Evolutionary conservation across 177 flowering plant genomes (phyloP).

Genomic region (Vitis hybrid): DNA sequence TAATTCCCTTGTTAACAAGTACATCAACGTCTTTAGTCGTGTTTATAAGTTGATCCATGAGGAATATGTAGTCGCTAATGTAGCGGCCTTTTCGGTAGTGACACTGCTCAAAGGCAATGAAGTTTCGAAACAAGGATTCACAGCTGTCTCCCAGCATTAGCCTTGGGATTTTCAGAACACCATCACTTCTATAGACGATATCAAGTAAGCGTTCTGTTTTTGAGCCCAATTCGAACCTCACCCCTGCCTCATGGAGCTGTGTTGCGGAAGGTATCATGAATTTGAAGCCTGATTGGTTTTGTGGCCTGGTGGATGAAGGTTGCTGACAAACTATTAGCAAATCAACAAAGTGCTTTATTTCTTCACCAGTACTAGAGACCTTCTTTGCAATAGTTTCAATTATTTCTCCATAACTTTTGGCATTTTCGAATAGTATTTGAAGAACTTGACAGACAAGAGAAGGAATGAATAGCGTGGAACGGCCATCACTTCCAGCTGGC

Average conservation of each 20-base stretch:
- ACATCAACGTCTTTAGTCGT: too few relatives aligned
- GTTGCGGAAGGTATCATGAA: too few relatives aligned
- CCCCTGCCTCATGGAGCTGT: background rate
- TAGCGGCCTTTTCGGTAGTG: rapidly evolving
- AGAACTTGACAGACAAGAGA: too few relatives aligned
- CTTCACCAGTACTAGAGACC: background rate
- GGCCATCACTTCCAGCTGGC: too few relatives aligned
- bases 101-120: conserved; percentile 5
- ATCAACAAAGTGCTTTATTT: background rate
- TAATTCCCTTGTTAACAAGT: too few relatives aligned
- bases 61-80: rapidly evolving
- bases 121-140: background rate
- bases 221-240: background rate
- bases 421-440: rapidly evolving
- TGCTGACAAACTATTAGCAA: too few relatives aligned
- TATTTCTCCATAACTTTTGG: rapidly evolving
- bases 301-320: background rate
- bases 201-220: background rate
- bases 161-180: conserved; percentile 3
- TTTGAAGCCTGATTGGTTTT: too few relatives aligned
- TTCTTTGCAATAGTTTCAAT: too few relatives aligned
- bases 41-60: too few relatives aligned
- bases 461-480: too few relatives aligned
- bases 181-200: background rate
- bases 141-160: rapidly evolving